Evolutionary conservation across 306 rosid genomes (phyloP).

Genomic region (Cicer judaicum): DNA sequence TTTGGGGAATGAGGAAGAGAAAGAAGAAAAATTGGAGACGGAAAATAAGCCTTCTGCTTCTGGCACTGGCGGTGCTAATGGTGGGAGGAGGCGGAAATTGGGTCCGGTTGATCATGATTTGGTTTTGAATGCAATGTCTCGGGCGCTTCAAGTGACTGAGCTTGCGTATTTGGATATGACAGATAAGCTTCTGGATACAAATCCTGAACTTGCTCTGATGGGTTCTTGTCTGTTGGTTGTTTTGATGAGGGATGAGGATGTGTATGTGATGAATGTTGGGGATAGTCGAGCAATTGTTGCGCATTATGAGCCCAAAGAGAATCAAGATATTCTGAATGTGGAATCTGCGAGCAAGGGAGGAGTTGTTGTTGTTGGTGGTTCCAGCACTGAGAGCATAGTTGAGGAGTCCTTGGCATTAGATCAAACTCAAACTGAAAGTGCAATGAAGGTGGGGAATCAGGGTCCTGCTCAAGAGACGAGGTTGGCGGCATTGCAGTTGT

Average conservation of each 20-base stretch:
- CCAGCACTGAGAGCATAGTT: constrained; percentile 60
- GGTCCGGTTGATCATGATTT: constrained; percentile 78
- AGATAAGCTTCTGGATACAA: constrained; percentile 74
- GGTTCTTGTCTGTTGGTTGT: constrained; percentile 85
- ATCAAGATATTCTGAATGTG: constrained; percentile 52
- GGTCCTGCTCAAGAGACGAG: constrained; percentile 55
- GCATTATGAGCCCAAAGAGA: constrained; percentile 71
- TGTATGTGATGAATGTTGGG: constrained; percentile 97
- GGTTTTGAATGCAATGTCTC: constrained; percentile 78
- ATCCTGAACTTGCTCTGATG: constrained; percentile 93
- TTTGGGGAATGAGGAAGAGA: constrained; percentile 71
- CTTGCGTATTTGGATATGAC: constrained; percentile 83
- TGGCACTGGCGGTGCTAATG: constrained; percentile 1
- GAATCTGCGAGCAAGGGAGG: constrained; percentile 47
- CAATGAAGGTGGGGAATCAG: constrained; percentile 45
- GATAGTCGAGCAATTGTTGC: constrained; percentile 94
- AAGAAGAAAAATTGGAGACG: constrained; percentile 64
- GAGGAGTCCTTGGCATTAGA: constrained; percentile 64
- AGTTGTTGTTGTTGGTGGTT: constrained; percentile 43
- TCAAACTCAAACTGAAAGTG: constrained; percentile 48
- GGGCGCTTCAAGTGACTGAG: constrained; percentile 81
- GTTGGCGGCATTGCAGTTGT: constrained; percentile 85
- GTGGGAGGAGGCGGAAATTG: constrained; percentile 70
- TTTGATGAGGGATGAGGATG: constrained; percentile 94
- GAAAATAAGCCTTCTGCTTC: constrained; percentile 55